Evolutionary conservation across 2,329 filamentous ascomycete genomes (phyloP), one percentile per base, ranked within the genome.

Genomic region (Pseudodiploospora longispora): DNA sequence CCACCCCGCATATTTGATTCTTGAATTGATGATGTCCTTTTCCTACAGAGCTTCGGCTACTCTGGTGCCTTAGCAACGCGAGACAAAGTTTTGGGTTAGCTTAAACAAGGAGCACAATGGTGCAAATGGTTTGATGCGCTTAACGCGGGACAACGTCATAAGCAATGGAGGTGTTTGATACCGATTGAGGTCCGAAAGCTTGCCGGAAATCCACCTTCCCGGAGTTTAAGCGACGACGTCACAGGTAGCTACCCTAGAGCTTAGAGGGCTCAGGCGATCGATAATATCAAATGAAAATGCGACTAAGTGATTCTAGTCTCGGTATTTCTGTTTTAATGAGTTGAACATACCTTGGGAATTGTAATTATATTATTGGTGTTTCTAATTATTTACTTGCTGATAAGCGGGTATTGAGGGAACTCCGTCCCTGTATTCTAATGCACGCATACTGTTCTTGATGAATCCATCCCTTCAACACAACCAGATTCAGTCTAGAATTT

Each of bases 1-100:
- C 47, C 41, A 38, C 47, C 44, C 47, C 49, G 52, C 52, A 55
- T 55, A 6, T 8, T 48, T 32, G 33, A 32, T 33, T 41, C 34
- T 34, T n/a, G 12, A 8, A 12, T n/a, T 27, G 29, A 30, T 10
- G 19, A 12, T 36, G 36, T 36, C 30, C 31, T 43, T 36, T 28
- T 29, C 28, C 6, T 6, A 27, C 27, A 29, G 19, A 27, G n/a
- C 8, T 12, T 12, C 12, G 30, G 19, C 40, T 27, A 27, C 6
- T 29, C 27, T 6, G 31, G 32, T 12, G 32, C 32, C 9, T 34
- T 34, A 19, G 19, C 19, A 19, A 19, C 32, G 32, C 12, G 9
- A 12, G 12, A 34, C 12, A 9, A 9, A 12, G 9, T 34, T 34
- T 34, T 9, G 9, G 32, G 12, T 9, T 12, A 12, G 32, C 32